These are phyloP conservation scores for Coemansia erecta DNA, from an alignment of 192 early-diverging fungal genomes.

Conservation along the genomic window DNA sequence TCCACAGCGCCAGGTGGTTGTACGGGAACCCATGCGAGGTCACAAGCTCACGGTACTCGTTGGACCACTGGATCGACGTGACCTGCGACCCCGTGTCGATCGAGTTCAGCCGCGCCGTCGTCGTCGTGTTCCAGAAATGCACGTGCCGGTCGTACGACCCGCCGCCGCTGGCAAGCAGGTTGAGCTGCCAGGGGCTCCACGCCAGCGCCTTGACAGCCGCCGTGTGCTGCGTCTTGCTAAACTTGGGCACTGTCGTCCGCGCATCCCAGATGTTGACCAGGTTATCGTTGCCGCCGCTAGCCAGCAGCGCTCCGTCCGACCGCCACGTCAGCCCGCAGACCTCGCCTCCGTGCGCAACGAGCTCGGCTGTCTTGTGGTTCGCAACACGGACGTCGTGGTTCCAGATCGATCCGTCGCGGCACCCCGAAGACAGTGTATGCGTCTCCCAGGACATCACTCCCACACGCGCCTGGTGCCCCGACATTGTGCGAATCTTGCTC, in stretches of 20 bases:
- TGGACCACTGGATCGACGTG: constrained; percentile 89
- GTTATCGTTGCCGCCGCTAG: constrained; percentile 96
- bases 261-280: constrained; percentile 87
- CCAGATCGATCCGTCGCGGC: constrained; percentile 87
- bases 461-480: constrained; percentile 74
- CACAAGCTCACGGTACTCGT: constrained; percentile 79
- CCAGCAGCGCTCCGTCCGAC: constrained; percentile 71
- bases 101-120: constrained; percentile 57
- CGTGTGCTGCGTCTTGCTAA: constrained; percentile 69
- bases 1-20: constrained; percentile 84
- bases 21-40: constrained; percentile 91
- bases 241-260: constrained; percentile 62
- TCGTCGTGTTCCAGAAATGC: constrained; percentile 89
- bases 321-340: constrained; percentile 92
- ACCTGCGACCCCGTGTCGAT: constrained; percentile 87
- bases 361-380: constrained; percentile 73
- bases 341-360: constrained; percentile 68
- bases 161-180: constrained; percentile 86
- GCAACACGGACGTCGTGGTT: constrained; percentile 92
- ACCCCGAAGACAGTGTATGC: constrained; percentile 79
- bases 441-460: constrained; percentile 85
- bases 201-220: constrained; percentile 94
- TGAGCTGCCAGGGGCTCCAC: constrained; percentile 91
- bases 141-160: constrained; percentile 88
- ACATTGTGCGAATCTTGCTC: constrained; percentile 77